Base-by-base conservation (phyloP, 768 basidiomycete genomes). In the Infundibulicybe gibba region DNA sequence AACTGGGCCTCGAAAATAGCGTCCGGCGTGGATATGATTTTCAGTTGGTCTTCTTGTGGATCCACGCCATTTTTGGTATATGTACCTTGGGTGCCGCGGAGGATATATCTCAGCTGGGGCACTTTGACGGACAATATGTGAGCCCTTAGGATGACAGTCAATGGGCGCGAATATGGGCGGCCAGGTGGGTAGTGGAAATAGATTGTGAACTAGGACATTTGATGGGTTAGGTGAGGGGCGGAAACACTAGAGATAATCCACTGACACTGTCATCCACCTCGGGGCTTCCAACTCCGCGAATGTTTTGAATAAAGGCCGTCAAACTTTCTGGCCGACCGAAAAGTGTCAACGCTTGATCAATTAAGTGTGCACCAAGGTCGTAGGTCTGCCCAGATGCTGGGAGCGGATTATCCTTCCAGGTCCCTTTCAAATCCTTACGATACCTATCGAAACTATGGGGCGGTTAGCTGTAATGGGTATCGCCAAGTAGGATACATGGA, bases 31-130 rank as follows among this genome's bases (percentile, higher is more conserved):
- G 74, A 57, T 42, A 83, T 77, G 10, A 61, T 71, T 57, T 81
- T 83, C 42, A 91, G 75, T 52, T 88, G 83, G 43, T 81, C 80
- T 65, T 93, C 91, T 59, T 94, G 90, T 2, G 80, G 66, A 61
- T 92, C 90, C 16, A 89, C 61, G 5, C 90, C 90, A 56, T 74
- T 77, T 64, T 95, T 94, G 48, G 75, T 70, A 64, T 77, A 92
- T 2, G 81, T 77, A 20, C 87, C 90, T 49, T 75, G 73, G 17
- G 80, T 80, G 35, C 90, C 89, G 44, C 85, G 81, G 49, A 91
- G 75, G 35, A 77, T 58, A 62, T 80, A 95, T 16, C 90, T 81
- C 17, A 85, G 63, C 61, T 92, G 92, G 2, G 69, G 72, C 4
- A 76, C 69, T 20, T 77, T 70, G 17, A 81, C 82, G 5, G 88